Evolutionary conservation across 345 rosid genomes (phyloP), one percentile per base, ranked within the genome.

Genomic region (Syzygium grande): DNA sequence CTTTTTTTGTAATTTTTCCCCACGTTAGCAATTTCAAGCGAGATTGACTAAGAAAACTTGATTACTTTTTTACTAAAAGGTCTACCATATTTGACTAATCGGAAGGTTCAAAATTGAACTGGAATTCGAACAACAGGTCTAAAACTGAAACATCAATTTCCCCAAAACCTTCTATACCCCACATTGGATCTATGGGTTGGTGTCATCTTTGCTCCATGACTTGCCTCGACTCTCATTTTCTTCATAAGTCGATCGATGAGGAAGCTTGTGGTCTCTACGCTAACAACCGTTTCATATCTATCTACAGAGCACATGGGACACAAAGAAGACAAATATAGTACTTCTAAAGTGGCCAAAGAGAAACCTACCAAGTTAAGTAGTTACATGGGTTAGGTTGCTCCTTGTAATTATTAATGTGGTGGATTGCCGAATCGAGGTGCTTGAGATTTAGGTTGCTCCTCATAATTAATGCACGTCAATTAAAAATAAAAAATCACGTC

Each of bases 91-190:
- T 21, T 2, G 11, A 55, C 0, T 4, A 55, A 55, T 21, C 1
- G 25, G 8, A 55, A 7, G 2, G 11, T 55, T 55, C 21, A 55
- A 10, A 55, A 21, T 4, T 21, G 11, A 55, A 21, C 9, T 54
- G 8, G 0, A 55, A 21, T 55, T 2, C 22, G 4, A 1, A 55
- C 11, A 54, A 54, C 1, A 7, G 8, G 4, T 22, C 23, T 23
- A 56, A 9, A 2, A 23, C 12, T 22, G 13, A 23, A 56, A 22
- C 4, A 56, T 9, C 13, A 4, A 56, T 56, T 56, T 23, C n/a
- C 27, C n/a, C 61, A 23, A 22, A 10, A 23, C 12, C 61, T 52
- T 52, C 16, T 52, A 52, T 52, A 52, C 53, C 53, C 53, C 53
- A 14, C 15, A 5, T 4, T 52, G 7, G 27, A 22, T 56, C 23